phyloP scores from a whole-genome alignment of 2,329 filamentous ascomycete genomes.

The Pseudophaeomoniella oleicola region DNA sequence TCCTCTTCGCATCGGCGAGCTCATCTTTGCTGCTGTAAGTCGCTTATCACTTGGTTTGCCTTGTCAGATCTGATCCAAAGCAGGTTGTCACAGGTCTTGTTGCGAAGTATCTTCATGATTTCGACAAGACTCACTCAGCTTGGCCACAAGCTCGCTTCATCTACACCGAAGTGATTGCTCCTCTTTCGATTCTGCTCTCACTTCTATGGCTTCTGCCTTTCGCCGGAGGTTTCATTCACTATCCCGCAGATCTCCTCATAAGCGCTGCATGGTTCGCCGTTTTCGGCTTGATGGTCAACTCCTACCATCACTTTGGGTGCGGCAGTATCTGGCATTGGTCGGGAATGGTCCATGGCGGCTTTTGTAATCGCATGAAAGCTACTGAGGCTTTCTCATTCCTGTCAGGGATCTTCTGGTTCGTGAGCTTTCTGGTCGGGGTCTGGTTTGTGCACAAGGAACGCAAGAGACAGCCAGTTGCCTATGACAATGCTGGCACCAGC shows the following conservation, averaged over 20 bases:
- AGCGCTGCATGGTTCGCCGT: constrained; percentile 55
- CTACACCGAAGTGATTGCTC: constrained; percentile 59
- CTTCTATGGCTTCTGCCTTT: constrained; percentile 63
- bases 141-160: constrained; percentile 31
- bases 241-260: constrained; percentile 55
- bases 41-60: constrained; percentile 1
- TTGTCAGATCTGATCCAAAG: constrained; percentile 1
- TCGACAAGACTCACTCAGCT: constrained; percentile 18
- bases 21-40: constrained; percentile 54
- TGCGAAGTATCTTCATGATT: constrained; percentile 47
- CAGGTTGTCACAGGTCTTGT: constrained; percentile 52
- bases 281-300: constrained; percentile 50
- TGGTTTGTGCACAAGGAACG: background rate
- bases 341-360: constrained; percentile 32
- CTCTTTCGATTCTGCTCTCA: constrained; percentile 51
- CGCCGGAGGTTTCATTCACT: constrained; percentile 51
- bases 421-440: constrained; percentile 29
- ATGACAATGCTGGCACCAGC: background rate
- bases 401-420: constrained; percentile 56
- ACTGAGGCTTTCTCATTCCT: constrained; percentile 59
- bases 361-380: constrained; percentile 58
- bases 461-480: too few relatives aligned
- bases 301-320: constrained; percentile 19
- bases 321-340: constrained; percentile 47
- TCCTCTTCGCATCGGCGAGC: constrained; percentile 45